phyloP scores from a whole-genome alignment of 2,329 filamentous ascomycete species.

The Trichoderma afroharzianum region DNA sequence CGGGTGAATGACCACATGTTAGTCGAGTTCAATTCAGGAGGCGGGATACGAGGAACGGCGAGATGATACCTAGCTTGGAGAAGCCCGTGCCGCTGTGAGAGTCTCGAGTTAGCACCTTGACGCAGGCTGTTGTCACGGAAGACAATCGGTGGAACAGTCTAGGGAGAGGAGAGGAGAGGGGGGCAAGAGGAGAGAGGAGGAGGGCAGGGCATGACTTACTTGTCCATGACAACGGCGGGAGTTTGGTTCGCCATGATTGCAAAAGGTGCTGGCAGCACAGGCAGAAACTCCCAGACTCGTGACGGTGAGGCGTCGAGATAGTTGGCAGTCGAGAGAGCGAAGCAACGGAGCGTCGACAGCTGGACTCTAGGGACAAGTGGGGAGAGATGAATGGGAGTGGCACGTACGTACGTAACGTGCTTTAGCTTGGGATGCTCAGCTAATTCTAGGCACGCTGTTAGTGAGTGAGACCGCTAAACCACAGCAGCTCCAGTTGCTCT shows the following conservation, averaged over 20 bases:
- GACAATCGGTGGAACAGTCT: slow-evolving; percentile 18
- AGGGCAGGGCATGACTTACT: slow-evolving; percentile 59
- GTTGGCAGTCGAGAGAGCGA: slow-evolving; percentile 13
- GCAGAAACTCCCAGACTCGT: slow-evolving; percentile 15
- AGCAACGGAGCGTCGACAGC: slow-evolving; percentile 18
- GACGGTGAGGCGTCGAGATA: slow-evolving; percentile 15
- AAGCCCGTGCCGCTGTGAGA: slow-evolving; percentile 89
- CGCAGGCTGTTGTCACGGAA: neutral
- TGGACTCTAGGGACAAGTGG: slow-evolving; percentile 17
- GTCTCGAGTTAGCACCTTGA: slow-evolving; percentile 29
- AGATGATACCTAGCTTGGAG: slow-evolving; percentile 85
- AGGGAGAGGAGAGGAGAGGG: slow-evolving; percentile 19
- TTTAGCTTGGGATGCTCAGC: neutral
- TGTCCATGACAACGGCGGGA: slow-evolving; percentile 99
- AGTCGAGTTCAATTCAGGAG: slow-evolving; percentile 25
- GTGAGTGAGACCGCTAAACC: slow-evolving; percentile 2
- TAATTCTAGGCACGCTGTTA: neutral
- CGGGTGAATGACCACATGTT: slow-evolving; percentile 12
- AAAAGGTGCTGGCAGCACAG: slow-evolving; percentile 25
- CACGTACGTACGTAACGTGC: slow-evolving; percentile 12
- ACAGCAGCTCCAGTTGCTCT: slow-evolving; percentile 6
- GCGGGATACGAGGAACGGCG: slow-evolving; percentile 11
- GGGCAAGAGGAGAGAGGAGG: slow-evolving; percentile 26
- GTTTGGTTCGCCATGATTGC: slow-evolving; percentile 88
- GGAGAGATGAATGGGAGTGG: slow-evolving; percentile 13